phyloP scores from a whole-genome alignment of 2,329 filamentous ascomycete genomes.

The Sporothrix brasiliensis region DNA sequence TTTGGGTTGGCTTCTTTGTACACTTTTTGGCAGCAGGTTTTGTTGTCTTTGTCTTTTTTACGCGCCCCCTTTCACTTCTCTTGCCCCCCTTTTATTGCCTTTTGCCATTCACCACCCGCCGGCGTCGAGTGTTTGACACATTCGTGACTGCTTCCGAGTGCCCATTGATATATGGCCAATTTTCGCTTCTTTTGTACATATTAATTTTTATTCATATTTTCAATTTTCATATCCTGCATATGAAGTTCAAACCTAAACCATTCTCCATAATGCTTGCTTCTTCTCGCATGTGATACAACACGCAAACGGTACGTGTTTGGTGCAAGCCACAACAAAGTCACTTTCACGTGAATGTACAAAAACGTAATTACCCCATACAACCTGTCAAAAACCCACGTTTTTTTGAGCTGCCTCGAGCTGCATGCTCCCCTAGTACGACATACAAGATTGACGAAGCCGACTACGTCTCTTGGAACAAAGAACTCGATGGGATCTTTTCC shows the following conservation, averaged over 20 bases:
- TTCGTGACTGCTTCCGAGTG: slow-evolving; percentile 23
- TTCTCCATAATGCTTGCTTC: not conserved
- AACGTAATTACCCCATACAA: too few relatives aligned
- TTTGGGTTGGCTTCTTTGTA: slow-evolving; percentile 13
- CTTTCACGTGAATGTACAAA: too few relatives aligned
- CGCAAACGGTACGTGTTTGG: too few relatives aligned
- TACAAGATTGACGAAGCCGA: too few relatives aligned
- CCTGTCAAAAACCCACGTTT: too few relatives aligned
- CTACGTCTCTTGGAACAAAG: too few relatives aligned
- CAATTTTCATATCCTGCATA: not conserved
- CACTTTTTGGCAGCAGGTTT: slow-evolving; percentile 2
- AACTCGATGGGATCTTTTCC: too few relatives aligned
- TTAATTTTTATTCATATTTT: not conserved
- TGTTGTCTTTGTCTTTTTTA: slow-evolving; percentile 2
- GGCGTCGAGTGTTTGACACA: slow-evolving; percentile 3
- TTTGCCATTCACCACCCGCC: slow-evolving; percentile 3
- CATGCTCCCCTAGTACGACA: too few relatives aligned
- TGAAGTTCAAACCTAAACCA: not conserved
- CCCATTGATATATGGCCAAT: not conserved
- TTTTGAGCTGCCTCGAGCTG: too few relatives aligned
- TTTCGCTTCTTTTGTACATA: slow-evolving; percentile 20
- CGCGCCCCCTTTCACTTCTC: not conserved
- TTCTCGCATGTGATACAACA: too few relatives aligned
- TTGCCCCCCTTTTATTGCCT: not conserved
- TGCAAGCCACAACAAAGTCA: not conserved